phyloP scores from a whole-genome alignment of 164 flowering plant species.

The grape (Vitis vinifera) region ASM3070453v1 NC_081807.1:2087001-2087500 shows the following conservation, averaged over 20 bases:
- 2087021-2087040: too few relatives aligned
- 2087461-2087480: constrained; percentile 96
- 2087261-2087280: background rate
- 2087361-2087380: background rate
- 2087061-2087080: too few relatives aligned
- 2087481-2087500: constrained; percentile 95
- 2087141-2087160: background rate
- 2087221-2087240: too few relatives aligned
- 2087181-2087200: background rate
- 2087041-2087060: too few relatives aligned
- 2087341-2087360: background rate
- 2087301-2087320: background rate
- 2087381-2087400: too few relatives aligned
- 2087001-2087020: too few relatives aligned
- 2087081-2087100: too few relatives aligned
- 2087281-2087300: background rate
- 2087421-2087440: background rate
- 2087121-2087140: background rate
- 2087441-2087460: constrained; percentile 78
- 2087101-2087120: background rate
- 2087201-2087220: too few relatives aligned
- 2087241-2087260: too few relatives aligned
- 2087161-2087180: background rate
- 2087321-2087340: background rate
- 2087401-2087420: too few relatives aligned